phyloP scores from a whole-genome alignment of 352 stramenopile species.

The Phytophthora capsici region DNA sequence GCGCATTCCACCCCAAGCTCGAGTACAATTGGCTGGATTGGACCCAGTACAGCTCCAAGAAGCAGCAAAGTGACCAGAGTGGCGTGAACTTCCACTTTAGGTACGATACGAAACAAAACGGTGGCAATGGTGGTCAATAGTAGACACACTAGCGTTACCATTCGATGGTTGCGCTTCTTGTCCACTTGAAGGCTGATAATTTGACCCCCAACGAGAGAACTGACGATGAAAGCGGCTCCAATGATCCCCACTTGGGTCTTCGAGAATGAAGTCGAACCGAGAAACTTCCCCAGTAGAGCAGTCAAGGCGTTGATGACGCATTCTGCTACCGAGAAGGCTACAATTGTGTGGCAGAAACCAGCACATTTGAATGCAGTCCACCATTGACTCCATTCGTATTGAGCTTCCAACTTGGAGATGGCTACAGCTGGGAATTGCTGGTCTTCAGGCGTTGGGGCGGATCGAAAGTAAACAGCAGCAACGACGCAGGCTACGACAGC shows the following conservation, averaged over 20 bases:
- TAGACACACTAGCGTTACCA: slow-evolving; percentile 53
- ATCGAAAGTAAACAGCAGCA: slow-evolving; percentile 41
- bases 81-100: slow-evolving; percentile 28
- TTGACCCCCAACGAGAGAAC: slow-evolving; percentile 64
- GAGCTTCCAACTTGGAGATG: neutral
- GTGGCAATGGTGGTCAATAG: slow-evolving; percentile 46
- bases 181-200: slow-evolving; percentile 69
- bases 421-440: neutral
- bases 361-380: slow-evolving; percentile 56
- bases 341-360: slow-evolving; percentile 65
- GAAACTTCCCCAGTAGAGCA: slow-evolving; percentile 66
- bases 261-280: slow-evolving; percentile 52
- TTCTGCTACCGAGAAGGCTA: slow-evolving; percentile 69
- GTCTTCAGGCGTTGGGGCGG: slow-evolving; percentile 36
- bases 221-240: slow-evolving; percentile 74
- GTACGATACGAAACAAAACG: slow-evolving; percentile 46
- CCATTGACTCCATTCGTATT: slow-evolving; percentile 36
- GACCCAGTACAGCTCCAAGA: slow-evolving; percentile 62
- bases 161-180: slow-evolving; percentile 53
- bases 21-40: slow-evolving; percentile 67
- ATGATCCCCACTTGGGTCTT: slow-evolving; percentile 65
- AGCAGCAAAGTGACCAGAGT: slow-evolving; percentile 47
- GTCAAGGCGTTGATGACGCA: slow-evolving; percentile 75
- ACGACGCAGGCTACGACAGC: slow-evolving; percentile 25
- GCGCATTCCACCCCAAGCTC: slow-evolving; percentile 75